Conservation (phyloP, 495 filamentous ascomycete species). For the Parmelia sp. region DNA sequence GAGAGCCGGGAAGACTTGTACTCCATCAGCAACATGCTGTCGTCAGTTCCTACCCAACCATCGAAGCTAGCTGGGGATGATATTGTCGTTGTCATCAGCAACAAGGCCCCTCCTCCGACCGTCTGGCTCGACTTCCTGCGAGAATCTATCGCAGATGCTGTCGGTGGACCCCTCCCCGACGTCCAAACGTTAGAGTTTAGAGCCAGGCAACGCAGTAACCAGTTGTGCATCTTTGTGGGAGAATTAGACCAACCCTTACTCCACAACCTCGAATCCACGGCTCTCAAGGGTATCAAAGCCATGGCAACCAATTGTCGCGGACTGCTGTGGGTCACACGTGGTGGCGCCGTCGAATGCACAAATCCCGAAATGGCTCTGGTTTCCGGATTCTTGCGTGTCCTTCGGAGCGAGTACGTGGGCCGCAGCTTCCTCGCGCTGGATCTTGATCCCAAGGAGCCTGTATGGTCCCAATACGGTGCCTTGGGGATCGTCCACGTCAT, state of each 20-base stretch:
- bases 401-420: constrained; percentile 17
- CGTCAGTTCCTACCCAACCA: too few relatives aligned
- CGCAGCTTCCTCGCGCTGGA: constrained; percentile 11
- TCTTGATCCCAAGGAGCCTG: constrained; percentile 1
- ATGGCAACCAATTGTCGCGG: background rate
- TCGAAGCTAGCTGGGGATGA: too few relatives aligned
- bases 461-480: constrained; percentile 1
- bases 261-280: background rate
- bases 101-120: too few relatives aligned
- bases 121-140: too few relatives aligned
- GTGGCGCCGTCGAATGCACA: constrained; percentile 4
- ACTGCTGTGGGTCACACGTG: constrained; percentile 20
- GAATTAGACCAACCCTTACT: constrained; percentile 5
- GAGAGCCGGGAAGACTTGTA: too few relatives aligned
- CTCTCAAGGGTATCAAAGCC: constrained; percentile 1
- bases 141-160: too few relatives aligned
- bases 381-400: constrained; percentile 8
- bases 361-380: constrained; percentile 10
- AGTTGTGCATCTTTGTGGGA: too few relatives aligned
- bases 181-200: too few relatives aligned
- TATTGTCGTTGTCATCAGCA: too few relatives aligned
- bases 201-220: too few relatives aligned
- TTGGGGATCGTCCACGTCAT: background rate
- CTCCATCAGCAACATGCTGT: too few relatives aligned
- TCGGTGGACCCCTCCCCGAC: too few relatives aligned